Conservation (phyloP, 768 basidiomycete species). For the Podaxis sp. region DNA sequence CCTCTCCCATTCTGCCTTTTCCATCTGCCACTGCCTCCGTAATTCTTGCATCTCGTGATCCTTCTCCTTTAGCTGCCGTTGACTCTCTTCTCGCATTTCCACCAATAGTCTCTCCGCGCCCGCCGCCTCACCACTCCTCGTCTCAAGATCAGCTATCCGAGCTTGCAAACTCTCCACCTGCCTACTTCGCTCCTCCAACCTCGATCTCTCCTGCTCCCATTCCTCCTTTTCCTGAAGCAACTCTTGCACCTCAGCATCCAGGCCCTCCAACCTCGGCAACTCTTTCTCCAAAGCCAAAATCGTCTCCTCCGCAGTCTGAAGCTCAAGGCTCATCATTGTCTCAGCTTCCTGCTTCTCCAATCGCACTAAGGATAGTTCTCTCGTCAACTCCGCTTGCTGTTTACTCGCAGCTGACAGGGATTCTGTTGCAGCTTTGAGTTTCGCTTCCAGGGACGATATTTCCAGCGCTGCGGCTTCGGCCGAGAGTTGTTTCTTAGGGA, state of each 20-base stretch:
- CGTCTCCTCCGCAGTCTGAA: slow-evolving; percentile 64
- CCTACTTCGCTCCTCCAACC: slow-evolving; percentile 35
- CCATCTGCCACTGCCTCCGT: slow-evolving; percentile 34
- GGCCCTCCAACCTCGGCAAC: slow-evolving; percentile 42
- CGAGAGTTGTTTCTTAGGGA: slow-evolving; percentile 43
- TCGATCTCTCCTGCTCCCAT: slow-evolving; percentile 47
- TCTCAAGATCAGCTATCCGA: slow-evolving; percentile 35
- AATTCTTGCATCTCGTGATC: slow-evolving; percentile 34
- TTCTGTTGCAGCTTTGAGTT: slow-evolving; percentile 56
- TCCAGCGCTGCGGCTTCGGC: slow-evolving; percentile 41
- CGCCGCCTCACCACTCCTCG: slow-evolving; percentile 28
- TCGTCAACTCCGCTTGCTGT: slow-evolving; percentile 56
- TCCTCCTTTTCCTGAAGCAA: slow-evolving; percentile 43
- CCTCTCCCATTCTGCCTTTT: slow-evolving; percentile 45
- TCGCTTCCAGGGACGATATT: slow-evolving; percentile 54
- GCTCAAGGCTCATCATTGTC: slow-evolving; percentile 58
- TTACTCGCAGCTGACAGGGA: slow-evolving; percentile 54
- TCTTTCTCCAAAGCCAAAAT: slow-evolving; percentile 54
- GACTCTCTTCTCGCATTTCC: slow-evolving; percentile 28
- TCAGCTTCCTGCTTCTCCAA: slow-evolving; percentile 71
- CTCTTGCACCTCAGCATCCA: slow-evolving; percentile 42
- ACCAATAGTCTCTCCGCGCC: slow-evolving; percentile 35
- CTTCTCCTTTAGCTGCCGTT: slow-evolving; percentile 35
- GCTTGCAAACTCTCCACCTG: slow-evolving; percentile 35
- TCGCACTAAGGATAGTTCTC: slow-evolving; percentile 56